These are phyloP conservation scores for Rhizopogon rudus DNA, from an alignment of 768 basidiomycete genomes.

Conservation along the genomic window DNA sequence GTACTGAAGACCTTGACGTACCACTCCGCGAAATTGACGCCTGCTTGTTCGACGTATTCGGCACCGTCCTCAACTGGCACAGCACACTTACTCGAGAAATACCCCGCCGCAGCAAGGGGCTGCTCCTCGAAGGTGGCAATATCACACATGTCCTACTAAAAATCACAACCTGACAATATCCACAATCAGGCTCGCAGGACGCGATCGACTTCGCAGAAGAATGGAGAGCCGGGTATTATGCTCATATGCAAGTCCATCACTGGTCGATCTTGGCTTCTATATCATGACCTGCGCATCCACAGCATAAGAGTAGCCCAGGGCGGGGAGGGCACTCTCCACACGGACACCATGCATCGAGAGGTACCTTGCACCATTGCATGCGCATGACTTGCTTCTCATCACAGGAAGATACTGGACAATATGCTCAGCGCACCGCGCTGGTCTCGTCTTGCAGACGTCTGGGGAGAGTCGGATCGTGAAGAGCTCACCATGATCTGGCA, in stretches of 20 bases:
- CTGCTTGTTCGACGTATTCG: conserved; percentile 45
- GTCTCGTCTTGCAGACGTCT: conserved; percentile 39
- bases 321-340: conserved; percentile 42
- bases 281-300: neutral
- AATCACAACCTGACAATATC: neutral
- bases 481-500: conserved; percentile 57
- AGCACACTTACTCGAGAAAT: conserved; percentile 17
- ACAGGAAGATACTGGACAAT: conserved; percentile 46
- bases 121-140: conserved; percentile 10
- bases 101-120: conserved; percentile 8
- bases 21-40: conserved; percentile 30
- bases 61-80: conserved; percentile 45
- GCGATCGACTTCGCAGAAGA: conserved; percentile 42
- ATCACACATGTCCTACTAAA: neutral
- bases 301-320: conserved; percentile 42
- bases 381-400: neutral
- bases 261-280: neutral
- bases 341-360: conserved; percentile 54
- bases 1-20: neutral
- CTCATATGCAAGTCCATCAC: conserved; percentile 15
- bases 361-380: conserved; percentile 21
- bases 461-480: conserved; percentile 39
- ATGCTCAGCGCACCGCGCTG: conserved; percentile 49
- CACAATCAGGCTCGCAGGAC: conserved; percentile 13
- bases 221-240: conserved; percentile 50